Conservation (phyloP, 176 grass and related monocot genomes). For the Poa annua region DNA sequence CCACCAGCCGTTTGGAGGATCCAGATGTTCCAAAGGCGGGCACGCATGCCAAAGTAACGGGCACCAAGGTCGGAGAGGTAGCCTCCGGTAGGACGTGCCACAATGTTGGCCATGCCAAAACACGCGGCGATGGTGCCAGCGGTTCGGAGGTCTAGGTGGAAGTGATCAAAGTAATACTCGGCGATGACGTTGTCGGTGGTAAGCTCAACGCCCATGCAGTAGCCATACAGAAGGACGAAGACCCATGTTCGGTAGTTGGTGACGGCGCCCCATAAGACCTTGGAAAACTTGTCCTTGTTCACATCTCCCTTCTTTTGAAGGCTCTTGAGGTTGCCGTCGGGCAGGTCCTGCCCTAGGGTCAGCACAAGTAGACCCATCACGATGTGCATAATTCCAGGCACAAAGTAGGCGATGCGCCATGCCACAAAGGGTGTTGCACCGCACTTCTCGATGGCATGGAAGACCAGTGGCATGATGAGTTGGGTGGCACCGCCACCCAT, state of each 20-base stretch:
- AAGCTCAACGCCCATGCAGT: conserved; percentile 89
- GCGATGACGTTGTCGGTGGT: conserved; percentile 95
- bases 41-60: conserved; percentile 65
- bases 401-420: conserved; percentile 83
- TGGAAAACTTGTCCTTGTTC: conserved; percentile 68
- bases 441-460: conserved; percentile 61
- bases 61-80: conserved; percentile 61
- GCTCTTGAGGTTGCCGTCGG: conserved; percentile 68
- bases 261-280: neutral
- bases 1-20: conserved; percentile 84
- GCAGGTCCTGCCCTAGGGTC: conserved; percentile 78
- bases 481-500: conserved; percentile 94
- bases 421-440: conserved; percentile 61
- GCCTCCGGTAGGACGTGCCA: conserved; percentile 59
- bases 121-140: conserved; percentile 79
- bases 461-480: conserved; percentile 88
- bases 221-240: conserved; percentile 90
- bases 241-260: conserved; percentile 50
- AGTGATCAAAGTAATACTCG: conserved; percentile 81
- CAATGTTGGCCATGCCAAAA: conserved; percentile 91
- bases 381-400: conserved; percentile 64
- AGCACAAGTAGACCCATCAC: conserved; percentile 73
- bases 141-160: conserved; percentile 71
- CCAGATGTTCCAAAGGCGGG: conserved; percentile 85
- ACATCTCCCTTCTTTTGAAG: conserved; percentile 68